These are phyloP conservation scores for Aspergillus felis DNA, from an alignment of 2,329 filamentous ascomycete genomes.

Conservation along the genomic window DNA sequence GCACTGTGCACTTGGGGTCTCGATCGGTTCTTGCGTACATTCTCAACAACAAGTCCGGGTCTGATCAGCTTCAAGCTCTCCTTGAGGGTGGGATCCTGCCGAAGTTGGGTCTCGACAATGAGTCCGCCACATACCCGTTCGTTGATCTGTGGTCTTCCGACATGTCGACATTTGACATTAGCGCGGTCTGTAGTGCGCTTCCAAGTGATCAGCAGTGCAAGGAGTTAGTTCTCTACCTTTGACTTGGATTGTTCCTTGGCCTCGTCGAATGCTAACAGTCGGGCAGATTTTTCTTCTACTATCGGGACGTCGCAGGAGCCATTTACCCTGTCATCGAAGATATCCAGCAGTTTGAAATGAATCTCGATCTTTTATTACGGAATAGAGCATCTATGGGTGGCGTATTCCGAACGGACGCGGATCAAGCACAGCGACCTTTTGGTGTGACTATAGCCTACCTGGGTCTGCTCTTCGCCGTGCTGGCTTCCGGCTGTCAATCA, in stretches of 20 bases:
- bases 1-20: conserved; percentile 59
- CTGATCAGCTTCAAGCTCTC: conserved; percentile 49
- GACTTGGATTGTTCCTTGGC: neutral
- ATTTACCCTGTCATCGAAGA: conserved; percentile 61
- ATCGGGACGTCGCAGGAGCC: conserved; percentile 56
- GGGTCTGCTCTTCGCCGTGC: conserved; percentile 57
- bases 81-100: conserved; percentile 60
- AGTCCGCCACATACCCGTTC: conserved; percentile 62
- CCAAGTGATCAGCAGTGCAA: conserved; percentile 57
- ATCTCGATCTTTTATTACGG: conserved; percentile 51
- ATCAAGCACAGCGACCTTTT: conserved; percentile 53
- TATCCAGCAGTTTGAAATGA: conserved; percentile 51
- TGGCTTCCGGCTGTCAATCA: conserved; percentile 61
- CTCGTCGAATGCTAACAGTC: conserved; percentile 7
- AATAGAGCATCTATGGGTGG: conserved; percentile 46
- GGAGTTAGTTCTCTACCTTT: conserved; percentile 34
- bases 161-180: conserved; percentile 54
- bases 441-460: conserved; percentile 57
- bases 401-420: conserved; percentile 39
- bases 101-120: conserved; percentile 61
- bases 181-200: conserved; percentile 56
- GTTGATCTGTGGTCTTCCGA: conserved; percentile 63
- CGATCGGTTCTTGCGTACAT: conserved; percentile 61
- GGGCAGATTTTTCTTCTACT: conserved; percentile 53
- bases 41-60: conserved; percentile 50